Evolutionary conservation across 768 basidiomycete genomes (phyloP), one percentile per base, ranked within the genome.

Genomic region (Tylopilus felleus): DNA sequence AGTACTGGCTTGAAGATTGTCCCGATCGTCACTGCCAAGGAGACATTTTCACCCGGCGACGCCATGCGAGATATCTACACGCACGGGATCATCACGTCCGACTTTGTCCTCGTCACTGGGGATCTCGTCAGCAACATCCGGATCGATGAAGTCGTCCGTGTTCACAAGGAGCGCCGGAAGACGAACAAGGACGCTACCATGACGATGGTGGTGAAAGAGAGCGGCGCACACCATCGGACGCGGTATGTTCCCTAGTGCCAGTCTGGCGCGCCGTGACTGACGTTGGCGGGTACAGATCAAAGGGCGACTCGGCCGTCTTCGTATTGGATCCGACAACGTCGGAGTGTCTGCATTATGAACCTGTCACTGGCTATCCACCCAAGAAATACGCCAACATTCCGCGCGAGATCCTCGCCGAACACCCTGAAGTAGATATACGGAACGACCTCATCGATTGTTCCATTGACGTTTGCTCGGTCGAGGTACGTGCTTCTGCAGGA

Each of bases 31-130:
- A 91, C 88, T 9, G 86, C 90, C 47, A 90, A 90, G 66, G 85
- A 89, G 69, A 90, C 88, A 3, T 88, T 86, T 74, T 90, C 93
- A 8, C 86, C 89, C 0, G 93, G 93, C 5, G 93, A 94, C 71
- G 92, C 91, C 41, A 83, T 96, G 82, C 88, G 93, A 58, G 93
- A 95, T 70, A 88, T 96, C 66, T 95, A 97, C 73, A 88, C 88
- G 39, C 86, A 92, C 57, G 90, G 93, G 48, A 80, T 98, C 64
- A 87, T 97, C 65, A 89, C 92, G 4, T 81, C 81, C 58, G 95
- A 98, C 68, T 95, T 93, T 71, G 85, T 98, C 40, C 84, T 98
- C 57, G 89, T 95, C 62, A 86, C 83, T 68, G 93, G 92, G 22
- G 93, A 95, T 72, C 80, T 98, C 49, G 89, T 99, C 60, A 95